Base-by-base conservation (phyloP, 495 filamentous ascomycete species). In the Choiromyces venosus region DNA sequence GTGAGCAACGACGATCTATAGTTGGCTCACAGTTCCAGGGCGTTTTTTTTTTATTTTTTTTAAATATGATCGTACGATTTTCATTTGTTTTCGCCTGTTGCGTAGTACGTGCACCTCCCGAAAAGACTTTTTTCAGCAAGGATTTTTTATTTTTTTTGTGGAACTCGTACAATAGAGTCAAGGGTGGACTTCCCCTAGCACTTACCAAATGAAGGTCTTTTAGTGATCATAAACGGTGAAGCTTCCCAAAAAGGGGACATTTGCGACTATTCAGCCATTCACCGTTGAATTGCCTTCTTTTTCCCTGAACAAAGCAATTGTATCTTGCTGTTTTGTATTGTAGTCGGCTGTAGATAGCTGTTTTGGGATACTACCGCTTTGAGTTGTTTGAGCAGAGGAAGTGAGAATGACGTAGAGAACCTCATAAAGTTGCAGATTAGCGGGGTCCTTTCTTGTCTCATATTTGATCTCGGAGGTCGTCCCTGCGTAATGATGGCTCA, bases 51-150 rank as follows among this genome's bases (percentile, higher is more conserved):
- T 10, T 52, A n/a, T 10, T 52, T 25, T 25, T 25, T n/a, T n/a
- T n/a, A n/a, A n/a, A n/a, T n/a, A 2, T 29, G 75, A 77, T 77
- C 69, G 37, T 77, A 77, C 66, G 74, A 77, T 70, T 77, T 67
- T 76, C 19, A 35, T 70, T 21, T 52, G 71, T 77, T 64, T 65
- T 71, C 67, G 35, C 75, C 56, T 71, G 21, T 52, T 77, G 69
- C 66, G 76, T 77, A n/a, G 74, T 74, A 29, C n/a, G 46, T 29
- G 46, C 46, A 29, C 7, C 9, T 25, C 46, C n/a, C 25, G 25
- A 29, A 61, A 33, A 61, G 12, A 16, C 12, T 0, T 25, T 67
- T 67, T 33, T 66, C 37, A 2, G 72, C 56, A 74, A 74, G 74
- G 72, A 42, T 66, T 37, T 76, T 71, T 71, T 37, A 67, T 52